Evolutionary conservation across 1,139 yeast species (phyloP), one percentile per base, ranked within the genome.

Genomic region (Yamadazyma epiphylla): DNA sequence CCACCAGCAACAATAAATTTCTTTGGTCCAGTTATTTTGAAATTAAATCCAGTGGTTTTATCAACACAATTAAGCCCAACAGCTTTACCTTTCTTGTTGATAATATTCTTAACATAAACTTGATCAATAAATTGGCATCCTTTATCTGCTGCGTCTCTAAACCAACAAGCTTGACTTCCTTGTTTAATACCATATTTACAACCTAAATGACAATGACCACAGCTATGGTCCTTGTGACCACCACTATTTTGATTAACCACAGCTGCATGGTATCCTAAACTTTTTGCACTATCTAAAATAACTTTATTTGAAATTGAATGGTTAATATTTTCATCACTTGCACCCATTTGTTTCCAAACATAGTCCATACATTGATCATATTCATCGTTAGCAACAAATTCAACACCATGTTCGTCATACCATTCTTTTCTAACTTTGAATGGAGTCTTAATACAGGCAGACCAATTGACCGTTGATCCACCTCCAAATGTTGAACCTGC

Each of bases 401-500:
- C 72, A 7, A 70, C 57, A 1, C 74, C 76, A 32, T 51, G 57
- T 16, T 66, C 60, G 31, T 66, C 64, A 27, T 64, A 71, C 80
- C 80, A 76, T 43, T 76, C 80, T 30, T 65, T 58, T 32, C 82
- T 64, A 5, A 76, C 75, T 36, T 61, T 63, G 45, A 68, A 71
- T 1, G 78, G 77, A 1, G 82, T 71, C 32, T 58, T 64, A 36
- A 76, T 48, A 40, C 74, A 62, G 8, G 81, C 80, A n/a, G 75
- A 67, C 82, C 82, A 76, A 49, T 76, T 76, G 28, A 76, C 70
- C 4, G 81, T 74, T 5, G 77, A 58, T 4, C 81, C 82, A 8
- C 82, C 82, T 6, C 82, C 82, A 39, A 76, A 69, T 1, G 76
- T 72, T 1, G 77, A 45, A 2, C 81, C 82, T 0, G 81, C 79